Evolutionary conservation across 2,329 filamentous ascomycete species (phyloP).

Genomic region (Colletotrichum sp.): DNA sequence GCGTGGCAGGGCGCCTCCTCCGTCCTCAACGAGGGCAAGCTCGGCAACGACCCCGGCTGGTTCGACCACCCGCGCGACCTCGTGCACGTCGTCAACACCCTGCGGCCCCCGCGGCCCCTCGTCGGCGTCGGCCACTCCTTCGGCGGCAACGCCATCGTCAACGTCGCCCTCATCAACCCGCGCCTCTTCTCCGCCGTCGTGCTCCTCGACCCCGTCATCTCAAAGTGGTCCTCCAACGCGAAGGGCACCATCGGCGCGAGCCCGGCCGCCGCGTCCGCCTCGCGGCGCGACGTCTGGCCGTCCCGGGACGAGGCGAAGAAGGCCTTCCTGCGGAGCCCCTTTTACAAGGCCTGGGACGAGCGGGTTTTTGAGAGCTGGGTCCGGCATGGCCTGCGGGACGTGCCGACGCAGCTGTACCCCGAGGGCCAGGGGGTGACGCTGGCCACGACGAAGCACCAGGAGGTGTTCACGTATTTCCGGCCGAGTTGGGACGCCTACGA

Average conservation of each 20-base stretch:
- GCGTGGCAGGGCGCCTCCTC: conserved; percentile 83
- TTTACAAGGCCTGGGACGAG: conserved; percentile 84
- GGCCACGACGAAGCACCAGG: conserved; percentile 85
- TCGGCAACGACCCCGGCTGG: conserved; percentile 87
- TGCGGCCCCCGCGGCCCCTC: conserved; percentile 80
- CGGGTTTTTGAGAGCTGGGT: conserved; percentile 80
- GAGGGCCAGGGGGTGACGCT: conserved; percentile 63
- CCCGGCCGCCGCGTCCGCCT: conserved; percentile 67
- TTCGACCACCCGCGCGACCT: conserved; percentile 85
- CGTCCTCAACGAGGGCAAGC: conserved; percentile 73
- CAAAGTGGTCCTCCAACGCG: conserved; percentile 46
- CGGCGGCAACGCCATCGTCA: conserved; percentile 76
- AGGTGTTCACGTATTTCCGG: conserved; percentile 80
- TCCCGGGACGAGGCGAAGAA: conserved; percentile 71
- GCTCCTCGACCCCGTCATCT: conserved; percentile 85
- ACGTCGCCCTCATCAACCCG: conserved; percentile 78
- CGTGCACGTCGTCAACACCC: conserved; percentile 82
- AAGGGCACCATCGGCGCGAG: conserved; percentile 34
- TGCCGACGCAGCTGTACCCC: conserved; percentile 68
- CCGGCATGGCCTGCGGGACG: conserved; percentile 74
- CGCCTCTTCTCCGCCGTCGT: conserved; percentile 78
- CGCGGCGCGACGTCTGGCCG: conserved; percentile 83
- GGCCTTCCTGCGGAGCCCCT: conserved; percentile 71
- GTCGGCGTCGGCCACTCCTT: conserved; percentile 90
- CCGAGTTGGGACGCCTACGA: conserved; percentile 57